Evolutionary conservation across 2,329 filamentous ascomycete species (phyloP), one percentile per base, ranked within the genome.

Genomic region (Mycogone perniciosa): DNA sequence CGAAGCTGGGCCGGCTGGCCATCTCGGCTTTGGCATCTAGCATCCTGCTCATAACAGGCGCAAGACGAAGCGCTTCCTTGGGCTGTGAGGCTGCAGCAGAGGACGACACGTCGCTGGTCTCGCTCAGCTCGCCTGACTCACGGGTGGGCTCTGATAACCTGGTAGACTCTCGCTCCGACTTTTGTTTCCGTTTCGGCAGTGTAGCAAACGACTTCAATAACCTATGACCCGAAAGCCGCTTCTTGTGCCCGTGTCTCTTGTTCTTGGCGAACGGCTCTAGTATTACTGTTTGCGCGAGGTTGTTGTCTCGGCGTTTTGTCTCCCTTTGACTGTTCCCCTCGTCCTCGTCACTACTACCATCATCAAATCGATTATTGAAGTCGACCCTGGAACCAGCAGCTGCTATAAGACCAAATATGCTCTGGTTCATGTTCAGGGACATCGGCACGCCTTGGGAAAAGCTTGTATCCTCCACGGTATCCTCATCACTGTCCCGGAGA

Each of bases 361-460:
- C 86, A 62, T 90, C 86, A 66, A 93, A 92, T 35, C 87, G 81
- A 53, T 87, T 80, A 66, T 88, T 85, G 63, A 95, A 90, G 68
- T 95, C 86, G 46, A 87, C 84, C 53, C 82, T 83, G 31, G 89
- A 91, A 6, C 90, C 89, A 35, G 89, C 89, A 11, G 89, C 89
- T 6, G 91, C 88, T 58, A 97, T 91, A 70, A 97, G 81, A 48
- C 89, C 90, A 67, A 96, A 95, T 50, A 97, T 85, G 57, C 89
- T 95, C 74, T 96, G 91, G 68, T 96, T 93, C 84, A 95, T 89
- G 62, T 90, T 89, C 69, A 81, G 74, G 52, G 79, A 76, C 65
- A 79, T 73, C 56, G 75, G 71, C 10, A 72, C 68, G 35, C 69
- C 71, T 51, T 74, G 71, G 7, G 61, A 65, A 2, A 73, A 67